Base-by-base conservation (phyloP, 1,284 basidiomycete genomes). In the Ceratobasidium sp. region DNA sequence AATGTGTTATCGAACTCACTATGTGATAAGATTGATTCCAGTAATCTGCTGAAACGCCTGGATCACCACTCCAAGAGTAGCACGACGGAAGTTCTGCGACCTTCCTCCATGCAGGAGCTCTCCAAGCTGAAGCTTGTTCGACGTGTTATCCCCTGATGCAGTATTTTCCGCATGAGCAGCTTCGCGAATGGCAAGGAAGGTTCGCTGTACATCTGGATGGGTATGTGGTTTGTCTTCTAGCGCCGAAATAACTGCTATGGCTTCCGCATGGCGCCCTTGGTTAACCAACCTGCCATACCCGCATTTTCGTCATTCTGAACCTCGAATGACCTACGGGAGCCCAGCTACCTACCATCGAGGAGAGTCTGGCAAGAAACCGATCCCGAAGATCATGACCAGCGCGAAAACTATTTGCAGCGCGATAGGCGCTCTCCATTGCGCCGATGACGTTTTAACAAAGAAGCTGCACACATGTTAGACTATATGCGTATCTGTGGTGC, bases 21-120 rank as follows among this genome's bases (percentile, higher is more conserved):
- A 90, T 10, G 88, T 90, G 76, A 91, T 88, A 12, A 91, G 74
- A 75, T 92, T 92, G 77, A 86, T 86, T 36, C 84, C 85, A 16
- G 86, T 86, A 32, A 90, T 86, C 78, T 92, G 90, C 78, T 92
- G 89, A 81, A 91, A 90, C 76, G 87, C 88, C 76, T 91, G 90
- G 58, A 85, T 85, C 61, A 86, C 81, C 69, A 90, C 80, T 4
- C 85, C 90, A 23, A 91, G 80, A 61, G 82, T 79, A 12, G 86
- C 84, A 46, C 89, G 83, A 70, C 89, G 82, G 79, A 90, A 87
- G 79, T 91, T 91, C 77, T 90, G 89, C 39, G 82, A 82, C 16
- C 84, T 85, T 0, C 88, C 88, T 43, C 84, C 82, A 5, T 85
- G 86, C 77, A 90, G 85, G 9, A 91, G 80, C 71, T 90, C 88